Conservation (phyloP, 805 yeast genomes). For the Kazachstania kunashirensis region DNA sequence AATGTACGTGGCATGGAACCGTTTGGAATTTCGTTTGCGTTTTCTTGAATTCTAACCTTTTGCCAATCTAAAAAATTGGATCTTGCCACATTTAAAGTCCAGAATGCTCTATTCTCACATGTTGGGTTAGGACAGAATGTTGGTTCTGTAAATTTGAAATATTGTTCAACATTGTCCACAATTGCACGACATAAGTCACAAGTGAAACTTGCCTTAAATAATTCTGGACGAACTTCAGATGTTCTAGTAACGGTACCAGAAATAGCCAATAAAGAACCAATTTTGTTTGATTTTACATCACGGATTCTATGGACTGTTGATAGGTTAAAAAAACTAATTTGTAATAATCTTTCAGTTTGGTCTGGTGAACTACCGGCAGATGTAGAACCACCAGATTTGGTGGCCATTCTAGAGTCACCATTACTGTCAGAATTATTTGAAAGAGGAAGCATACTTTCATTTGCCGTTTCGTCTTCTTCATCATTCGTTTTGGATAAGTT, state of each 20-base stretch:
- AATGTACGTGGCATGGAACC: slow-evolving; percentile 98
- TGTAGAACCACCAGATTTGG: slow-evolving; percentile 29
- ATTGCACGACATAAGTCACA: slow-evolving; percentile 83
- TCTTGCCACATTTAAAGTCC: slow-evolving; percentile 77
- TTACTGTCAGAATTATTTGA: slow-evolving; percentile 9
- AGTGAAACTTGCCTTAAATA: slow-evolving; percentile 74
- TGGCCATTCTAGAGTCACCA: slow-evolving; percentile 19
- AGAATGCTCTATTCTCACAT: slow-evolving; percentile 76
- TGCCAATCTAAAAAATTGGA: slow-evolving; percentile 95
- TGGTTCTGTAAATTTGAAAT: slow-evolving; percentile 90
- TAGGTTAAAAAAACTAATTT: slow-evolving; percentile 78
- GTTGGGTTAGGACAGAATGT: slow-evolving; percentile 80
- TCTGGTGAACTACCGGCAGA: slow-evolving; percentile 38
- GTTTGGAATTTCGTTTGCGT: slow-evolving; percentile 92
- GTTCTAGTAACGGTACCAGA: slow-evolving; percentile 95
- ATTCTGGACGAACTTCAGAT: slow-evolving; percentile 91
- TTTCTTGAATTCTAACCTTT: slow-evolving; percentile 88
- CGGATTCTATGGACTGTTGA: slow-evolving; percentile 78
- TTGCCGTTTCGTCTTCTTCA: slow-evolving; percentile 26
- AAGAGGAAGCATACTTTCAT: slow-evolving; percentile 2
- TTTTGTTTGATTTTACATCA: slow-evolving; percentile 79
- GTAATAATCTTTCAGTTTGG: slow-evolving; percentile 66
- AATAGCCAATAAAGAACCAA: slow-evolving; percentile 75
- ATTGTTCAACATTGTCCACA: slow-evolving; percentile 84
- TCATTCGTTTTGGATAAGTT: slow-evolving; percentile 13